phyloP scores from a whole-genome alignment of 441 rosid genomes.

The Bruguiera hainesii region DNA sequence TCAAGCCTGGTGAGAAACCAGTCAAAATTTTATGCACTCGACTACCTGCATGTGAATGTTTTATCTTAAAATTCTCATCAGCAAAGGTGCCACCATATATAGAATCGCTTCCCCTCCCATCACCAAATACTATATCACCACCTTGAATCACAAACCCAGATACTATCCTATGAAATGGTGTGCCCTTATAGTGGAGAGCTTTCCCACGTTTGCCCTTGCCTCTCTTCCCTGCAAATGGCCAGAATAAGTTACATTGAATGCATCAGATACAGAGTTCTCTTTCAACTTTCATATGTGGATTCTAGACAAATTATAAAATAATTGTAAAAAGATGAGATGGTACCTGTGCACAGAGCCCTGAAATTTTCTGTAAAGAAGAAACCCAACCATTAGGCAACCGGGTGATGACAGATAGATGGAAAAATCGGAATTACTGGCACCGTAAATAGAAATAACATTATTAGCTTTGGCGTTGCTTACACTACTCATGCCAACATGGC shows the following conservation, averaged over 20 bases:
- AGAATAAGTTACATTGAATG: slow-evolving; percentile 6
- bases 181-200: slow-evolving; percentile 71
- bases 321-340: slow-evolving; percentile 10
- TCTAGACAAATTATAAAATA: not conserved
- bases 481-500: too few relatives aligned
- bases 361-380: slow-evolving; percentile 71
- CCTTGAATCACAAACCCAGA: slow-evolving; percentile 96
- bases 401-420: not conserved
- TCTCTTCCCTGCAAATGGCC: slow-evolving; percentile 51
- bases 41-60: slow-evolving; percentile 81
- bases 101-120: slow-evolving; percentile 77
- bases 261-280: not conserved
- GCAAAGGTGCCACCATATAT: slow-evolving; percentile 73
- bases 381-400: slow-evolving; percentile 16
- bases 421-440: not conserved
- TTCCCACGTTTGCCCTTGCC: slow-evolving; percentile 60
- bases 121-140: slow-evolving; percentile 66
- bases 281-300: not conserved
- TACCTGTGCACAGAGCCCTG: slow-evolving; percentile 93
- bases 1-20: not conserved
- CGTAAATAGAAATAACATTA: not conserved
- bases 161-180: slow-evolving; percentile 83
- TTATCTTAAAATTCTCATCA: slow-evolving; percentile 85
- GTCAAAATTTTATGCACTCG: not conserved
- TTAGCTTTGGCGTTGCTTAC: not conserved